Evolutionary conservation across 805 yeast genomes (phyloP), one percentile per base, ranked within the genome.

Genomic region (Candida jianshihensis): DNA sequence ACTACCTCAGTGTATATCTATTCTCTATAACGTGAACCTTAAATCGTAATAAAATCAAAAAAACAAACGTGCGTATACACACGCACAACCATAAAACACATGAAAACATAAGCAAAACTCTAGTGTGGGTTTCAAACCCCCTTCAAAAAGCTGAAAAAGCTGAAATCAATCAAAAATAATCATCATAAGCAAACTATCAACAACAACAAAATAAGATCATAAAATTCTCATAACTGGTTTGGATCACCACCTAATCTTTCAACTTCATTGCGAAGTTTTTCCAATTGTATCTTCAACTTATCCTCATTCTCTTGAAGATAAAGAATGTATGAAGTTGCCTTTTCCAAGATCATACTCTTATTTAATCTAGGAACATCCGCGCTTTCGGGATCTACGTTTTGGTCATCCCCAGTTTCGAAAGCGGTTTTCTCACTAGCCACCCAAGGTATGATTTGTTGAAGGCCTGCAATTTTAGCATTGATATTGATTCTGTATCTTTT

Each of bases 401-500:
- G 46, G 7, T 24, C 52, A 24, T 44, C 49, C 6, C 55, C 55
- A 13, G 70, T 66, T 48, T 73, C 81, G 51, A 78, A 78, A 0
- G 82, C 81, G 3, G 81, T 73, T 43, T 72, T 72, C 41, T 77
- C 83, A 34, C 65, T 57, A 4, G 79, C 72, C 36, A 78, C 73
- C 75, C 81, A 73, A 11, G 88, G 88, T 25, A 81, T 79, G 18
- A 80, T 65, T 47, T 70, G 71, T 51, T 78, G 84, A 36, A 80
- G 58, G 21, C 77, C 76, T 4, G 82, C 82, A 38, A 81, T 81
- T 54, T 78, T 80, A 11, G 82, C 74, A 53, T 80, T 80, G 54
- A 81, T 78, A 55, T 80, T 80, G 41, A 78, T 78, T 53, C 87
- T 63, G 56, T 81, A 80, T 40, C 79, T 70, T 53, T 80, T 77